Evolutionary conservation across 768 basidiomycete genomes (phyloP).

Genomic region (Dioszegia hungarica): DNA sequence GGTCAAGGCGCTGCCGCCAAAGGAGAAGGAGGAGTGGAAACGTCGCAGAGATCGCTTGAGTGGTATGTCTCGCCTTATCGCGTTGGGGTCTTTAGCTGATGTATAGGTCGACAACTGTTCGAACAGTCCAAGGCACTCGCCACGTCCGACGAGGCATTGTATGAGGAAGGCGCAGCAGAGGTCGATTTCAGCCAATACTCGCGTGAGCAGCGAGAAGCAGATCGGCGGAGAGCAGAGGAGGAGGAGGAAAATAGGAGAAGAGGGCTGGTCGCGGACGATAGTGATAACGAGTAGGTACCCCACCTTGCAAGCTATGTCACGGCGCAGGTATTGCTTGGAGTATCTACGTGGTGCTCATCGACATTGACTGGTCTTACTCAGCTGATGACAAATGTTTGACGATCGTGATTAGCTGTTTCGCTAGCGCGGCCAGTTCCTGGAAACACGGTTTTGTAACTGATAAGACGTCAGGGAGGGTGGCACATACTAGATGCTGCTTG

Average conservation of each 20-base stretch:
- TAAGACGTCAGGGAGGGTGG: too few relatives aligned
- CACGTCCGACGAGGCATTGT: constrained; percentile 67
- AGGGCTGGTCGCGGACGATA: constrained; percentile 32
- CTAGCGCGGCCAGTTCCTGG: too few relatives aligned
- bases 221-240: constrained; percentile 57
- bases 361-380: too few relatives aligned
- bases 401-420: too few relatives aligned
- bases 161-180: constrained; percentile 74
- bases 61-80: constrained; percentile 55
- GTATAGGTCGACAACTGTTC: constrained; percentile 81
- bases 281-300: constrained; percentile 30
- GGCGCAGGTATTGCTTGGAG: too few relatives aligned
- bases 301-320: too few relatives aligned
- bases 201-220: constrained; percentile 56
- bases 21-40: constrained; percentile 81
- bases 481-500: too few relatives aligned
- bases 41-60: constrained; percentile 59
- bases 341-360: too few relatives aligned
- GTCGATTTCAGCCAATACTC: constrained; percentile 89
- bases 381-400: too few relatives aligned
- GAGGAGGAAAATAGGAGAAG: constrained; percentile 56
- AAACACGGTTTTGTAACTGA: too few relatives aligned
- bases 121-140: constrained; percentile 70
- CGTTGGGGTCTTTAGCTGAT: background rate
- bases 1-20: constrained; percentile 64